Evolutionary conservation across 257 asterid genomes (phyloP).

Genomic region (Handroanthus guayacan): DNA sequence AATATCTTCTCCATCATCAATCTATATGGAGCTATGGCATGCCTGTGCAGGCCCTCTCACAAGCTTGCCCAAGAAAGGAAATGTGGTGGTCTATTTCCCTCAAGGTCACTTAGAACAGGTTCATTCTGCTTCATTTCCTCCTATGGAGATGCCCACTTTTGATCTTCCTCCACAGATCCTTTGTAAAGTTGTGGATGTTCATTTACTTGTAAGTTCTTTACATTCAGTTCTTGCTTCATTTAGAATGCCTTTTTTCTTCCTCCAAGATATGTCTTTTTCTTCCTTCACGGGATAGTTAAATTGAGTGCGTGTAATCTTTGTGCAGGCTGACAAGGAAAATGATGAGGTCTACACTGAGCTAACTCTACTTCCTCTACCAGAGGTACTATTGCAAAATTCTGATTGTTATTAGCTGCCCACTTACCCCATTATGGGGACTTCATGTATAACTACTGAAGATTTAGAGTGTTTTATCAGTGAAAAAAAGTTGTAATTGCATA

Average conservation of each 20-base stretch:
- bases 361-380: slow-evolving; percentile 65
- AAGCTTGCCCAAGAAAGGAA: slow-evolving; percentile 66
- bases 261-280: not conserved
- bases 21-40: slow-evolving; percentile 75
- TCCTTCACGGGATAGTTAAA: not conserved
- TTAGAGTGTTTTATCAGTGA: not conserved
- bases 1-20: slow-evolving; percentile 38
- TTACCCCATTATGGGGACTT: not conserved
- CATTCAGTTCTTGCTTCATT: not conserved
- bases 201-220: slow-evolving; percentile 56
- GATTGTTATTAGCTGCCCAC: not conserved
- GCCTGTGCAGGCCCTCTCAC: slow-evolving; percentile 83
- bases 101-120: slow-evolving; percentile 78
- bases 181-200: slow-evolving; percentile 67
- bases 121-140: slow-evolving; percentile 49
- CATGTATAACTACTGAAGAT: slow-evolving; percentile 15
- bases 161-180: slow-evolving; percentile 75
- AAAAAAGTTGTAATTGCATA: not conserved
- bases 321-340: slow-evolving; percentile 77
- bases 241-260: not conserved
- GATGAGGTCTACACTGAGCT: slow-evolving; percentile 84
- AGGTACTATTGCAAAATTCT: slow-evolving; percentile 47
- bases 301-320: slow-evolving; percentile 9
- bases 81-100: slow-evolving; percentile 72
- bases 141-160: slow-evolving; percentile 59